These are phyloP conservation scores for Phytophthora vignae DNA, from an alignment of 352 stramenopile species.

Conservation along the genomic window DNA sequence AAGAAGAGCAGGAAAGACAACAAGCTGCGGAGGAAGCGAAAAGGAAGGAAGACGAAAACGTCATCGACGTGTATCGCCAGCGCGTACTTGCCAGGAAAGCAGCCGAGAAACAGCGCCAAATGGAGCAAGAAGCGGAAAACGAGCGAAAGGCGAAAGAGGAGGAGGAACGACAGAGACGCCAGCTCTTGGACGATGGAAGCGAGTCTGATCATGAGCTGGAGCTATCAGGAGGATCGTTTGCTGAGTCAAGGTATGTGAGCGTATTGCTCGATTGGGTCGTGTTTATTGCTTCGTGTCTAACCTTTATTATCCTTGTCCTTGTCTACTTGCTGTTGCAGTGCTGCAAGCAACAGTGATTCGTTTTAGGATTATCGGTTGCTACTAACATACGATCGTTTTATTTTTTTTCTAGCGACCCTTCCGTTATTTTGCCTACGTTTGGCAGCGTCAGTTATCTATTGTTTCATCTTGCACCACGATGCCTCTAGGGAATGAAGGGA, in stretches of 20 bases:
- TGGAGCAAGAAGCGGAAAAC: constrained; percentile 51
- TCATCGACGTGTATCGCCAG: constrained; percentile 72
- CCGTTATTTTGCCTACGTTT: neutral
- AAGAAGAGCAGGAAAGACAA: constrained; percentile 45
- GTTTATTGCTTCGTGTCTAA: neutral
- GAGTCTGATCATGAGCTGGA: neutral
- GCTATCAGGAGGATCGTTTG: neutral
- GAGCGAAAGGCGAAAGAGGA: constrained; percentile 54
- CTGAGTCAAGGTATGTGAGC: neutral
- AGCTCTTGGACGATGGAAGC: constrained; percentile 3
- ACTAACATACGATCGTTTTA: constrained; percentile 31
- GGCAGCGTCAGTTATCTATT: neutral
- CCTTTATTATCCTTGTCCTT: neutral
- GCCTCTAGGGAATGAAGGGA: neutral
- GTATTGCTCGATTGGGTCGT: neutral
- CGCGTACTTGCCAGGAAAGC: constrained; percentile 69
- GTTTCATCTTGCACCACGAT: neutral
- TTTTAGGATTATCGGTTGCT: constrained; percentile 16
- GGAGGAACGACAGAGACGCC: constrained; percentile 21
- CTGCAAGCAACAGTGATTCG: constrained; percentile 1
- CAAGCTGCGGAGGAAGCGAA: constrained; percentile 56
- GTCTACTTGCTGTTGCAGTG: neutral
- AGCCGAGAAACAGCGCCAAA: constrained; percentile 64
- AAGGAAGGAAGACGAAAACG: constrained; percentile 62
- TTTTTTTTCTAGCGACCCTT: constrained; percentile 22